Conservation (phyloP, 2,329 filamentous ascomycete genomes). For the Arthroderma sp. region DNA sequence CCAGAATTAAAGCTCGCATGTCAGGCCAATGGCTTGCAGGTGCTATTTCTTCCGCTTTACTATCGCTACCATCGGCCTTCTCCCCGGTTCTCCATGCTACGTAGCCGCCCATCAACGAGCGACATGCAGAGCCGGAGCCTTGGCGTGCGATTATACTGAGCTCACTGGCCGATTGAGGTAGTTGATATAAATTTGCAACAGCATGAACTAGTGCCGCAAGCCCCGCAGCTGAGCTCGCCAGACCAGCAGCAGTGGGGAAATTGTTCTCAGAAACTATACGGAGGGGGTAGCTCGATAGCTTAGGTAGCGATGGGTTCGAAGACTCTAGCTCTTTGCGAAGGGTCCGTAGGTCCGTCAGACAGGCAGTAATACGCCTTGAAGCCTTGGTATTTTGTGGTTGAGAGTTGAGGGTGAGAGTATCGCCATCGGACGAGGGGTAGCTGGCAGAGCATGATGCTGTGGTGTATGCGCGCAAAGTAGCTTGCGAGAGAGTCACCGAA, state of each 20-base stretch:
- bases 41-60: conserved; percentile 75
- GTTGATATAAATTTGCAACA: conserved; percentile 81
- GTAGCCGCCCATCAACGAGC: conserved; percentile 86
- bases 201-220: conserved; percentile 58
- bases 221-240: conserved; percentile 54
- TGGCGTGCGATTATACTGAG: conserved; percentile 83
- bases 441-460: conserved; percentile 76
- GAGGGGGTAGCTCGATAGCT: conserved; percentile 62
- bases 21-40: conserved; percentile 84
- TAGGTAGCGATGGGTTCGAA: conserved; percentile 59
- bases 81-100: conserved; percentile 83
- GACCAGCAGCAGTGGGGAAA: conserved; percentile 91
- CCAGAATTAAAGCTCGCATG: conserved; percentile 85
- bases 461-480: conserved; percentile 86
- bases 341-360: conserved; percentile 71
- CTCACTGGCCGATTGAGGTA: conserved; percentile 67
- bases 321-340: conserved; percentile 66
- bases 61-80: conserved; percentile 68
- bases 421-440: conserved; percentile 44
- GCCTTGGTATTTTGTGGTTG: conserved; percentile 64
- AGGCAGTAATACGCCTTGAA: conserved; percentile 83
- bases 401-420: conserved; percentile 76
- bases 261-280: conserved; percentile 94
- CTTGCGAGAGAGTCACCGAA: conserved; percentile 88
- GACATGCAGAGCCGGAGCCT: conserved; percentile 87